Conservation (phyloP, 768 basidiomycete genomes). For the Vararia minispora region DNA sequence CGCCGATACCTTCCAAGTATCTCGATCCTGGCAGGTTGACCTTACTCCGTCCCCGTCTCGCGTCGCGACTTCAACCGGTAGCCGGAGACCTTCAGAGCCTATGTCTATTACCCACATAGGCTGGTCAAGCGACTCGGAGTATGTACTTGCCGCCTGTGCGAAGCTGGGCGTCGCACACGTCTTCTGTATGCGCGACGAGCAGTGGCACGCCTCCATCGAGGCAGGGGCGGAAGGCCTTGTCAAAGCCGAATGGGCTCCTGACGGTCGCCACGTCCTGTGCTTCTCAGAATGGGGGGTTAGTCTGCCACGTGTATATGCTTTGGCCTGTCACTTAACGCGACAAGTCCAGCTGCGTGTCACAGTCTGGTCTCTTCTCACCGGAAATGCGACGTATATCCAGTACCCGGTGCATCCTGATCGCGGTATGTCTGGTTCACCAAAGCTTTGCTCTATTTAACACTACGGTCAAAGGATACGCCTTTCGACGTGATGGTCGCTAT, state of each 20-base stretch:
- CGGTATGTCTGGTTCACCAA: slow-evolving; percentile 33
- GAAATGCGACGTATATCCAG: slow-evolving; percentile 73
- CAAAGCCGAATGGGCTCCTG: slow-evolving; percentile 85
- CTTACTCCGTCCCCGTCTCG: slow-evolving; percentile 40
- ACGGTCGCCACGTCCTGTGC: slow-evolving; percentile 72
- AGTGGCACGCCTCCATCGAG: slow-evolving; percentile 69
- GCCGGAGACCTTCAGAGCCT: slow-evolving; percentile 16
- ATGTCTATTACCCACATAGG: slow-evolving; percentile 38
- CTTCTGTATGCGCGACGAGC: slow-evolving; percentile 69
- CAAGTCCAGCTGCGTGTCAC: slow-evolving; percentile 64
- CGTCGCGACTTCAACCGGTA: slow-evolving; percentile 29
- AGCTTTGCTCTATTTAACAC: slow-evolving; percentile 1
- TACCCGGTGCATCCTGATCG: slow-evolving; percentile 73
- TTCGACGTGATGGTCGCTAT: slow-evolving; percentile 72
- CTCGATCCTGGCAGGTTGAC: slow-evolving; percentile 68
- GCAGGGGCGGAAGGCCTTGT: slow-evolving; percentile 76
- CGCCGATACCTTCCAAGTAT: slow-evolving; percentile 74
- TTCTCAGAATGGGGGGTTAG: slow-evolving; percentile 93
- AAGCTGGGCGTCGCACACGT: slow-evolving; percentile 62
- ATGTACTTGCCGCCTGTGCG: slow-evolving; percentile 72
- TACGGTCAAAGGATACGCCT: slow-evolving; percentile 52
- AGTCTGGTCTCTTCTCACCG: slow-evolving; percentile 73
- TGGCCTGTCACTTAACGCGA: background rate
- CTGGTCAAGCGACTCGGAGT: slow-evolving; percentile 87
- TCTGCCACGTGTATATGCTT: background rate